These are phyloP conservation scores for Aureobasidium sp. DNA, from an alignment of 2,329 filamentous ascomycete genomes.

Conservation along the genomic window DNA sequence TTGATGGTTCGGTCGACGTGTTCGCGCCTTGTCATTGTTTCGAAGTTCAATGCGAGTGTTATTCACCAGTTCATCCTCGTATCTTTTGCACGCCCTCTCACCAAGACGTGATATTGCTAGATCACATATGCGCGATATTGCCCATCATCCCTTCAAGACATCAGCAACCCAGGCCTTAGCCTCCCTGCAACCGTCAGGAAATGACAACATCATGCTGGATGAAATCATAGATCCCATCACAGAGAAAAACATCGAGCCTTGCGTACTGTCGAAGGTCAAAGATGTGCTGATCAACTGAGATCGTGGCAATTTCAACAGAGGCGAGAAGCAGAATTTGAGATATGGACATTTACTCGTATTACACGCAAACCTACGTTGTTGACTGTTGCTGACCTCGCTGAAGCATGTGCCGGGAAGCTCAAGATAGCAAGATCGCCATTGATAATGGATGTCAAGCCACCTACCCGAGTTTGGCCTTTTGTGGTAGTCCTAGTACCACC, in stretches of 20 bases:
- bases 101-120: too few relatives aligned
- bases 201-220: not conserved
- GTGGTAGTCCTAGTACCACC: not conserved
- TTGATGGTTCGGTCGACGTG: not conserved
- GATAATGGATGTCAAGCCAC: not conserved
- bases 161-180: not conserved
- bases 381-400: not conserved
- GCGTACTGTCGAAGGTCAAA: too few relatives aligned
- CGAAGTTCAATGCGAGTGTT: not conserved
- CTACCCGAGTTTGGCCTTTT: not conserved
- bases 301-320: not conserved
- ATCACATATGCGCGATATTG: too few relatives aligned
- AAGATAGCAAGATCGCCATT: not conserved
- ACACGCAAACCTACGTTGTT: not conserved
- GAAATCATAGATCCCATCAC: not conserved
- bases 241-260: too few relatives aligned
- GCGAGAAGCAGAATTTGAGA: not conserved
- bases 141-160: not conserved
- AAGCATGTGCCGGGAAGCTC: not conserved
- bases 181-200: not conserved
- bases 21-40: not conserved
- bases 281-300: not conserved
- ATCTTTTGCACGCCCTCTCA: not conserved
- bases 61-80: not conserved
- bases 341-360: not conserved